These are phyloP conservation scores for Glycine tomentella DNA, from an alignment of 306 rosid genomes.

Conservation along the genomic window DNA sequence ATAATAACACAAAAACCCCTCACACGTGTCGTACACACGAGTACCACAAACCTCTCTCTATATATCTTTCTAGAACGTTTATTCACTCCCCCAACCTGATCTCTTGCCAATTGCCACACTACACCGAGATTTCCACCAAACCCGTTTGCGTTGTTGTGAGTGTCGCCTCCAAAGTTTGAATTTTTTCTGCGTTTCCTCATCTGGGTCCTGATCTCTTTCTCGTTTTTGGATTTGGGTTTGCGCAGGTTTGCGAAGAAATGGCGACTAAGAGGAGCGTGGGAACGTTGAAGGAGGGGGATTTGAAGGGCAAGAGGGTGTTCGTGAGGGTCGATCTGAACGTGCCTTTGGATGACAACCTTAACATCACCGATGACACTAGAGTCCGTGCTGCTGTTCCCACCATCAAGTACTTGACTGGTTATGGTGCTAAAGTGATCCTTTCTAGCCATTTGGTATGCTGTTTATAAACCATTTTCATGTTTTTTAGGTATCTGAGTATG, in stretches of 20 bases:
- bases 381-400: slow-evolving; percentile 92
- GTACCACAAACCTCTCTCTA: slow-evolving; percentile 4
- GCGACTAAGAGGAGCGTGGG: slow-evolving; percentile 92
- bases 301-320: slow-evolving; percentile 93
- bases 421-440: slow-evolving; percentile 86
- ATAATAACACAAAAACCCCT: neutral
- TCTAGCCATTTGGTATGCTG: slow-evolving; percentile 72
- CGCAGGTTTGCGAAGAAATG: slow-evolving; percentile 53
- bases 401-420: slow-evolving; percentile 69
- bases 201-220: slow-evolving; percentile 18
- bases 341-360: slow-evolving; percentile 82
- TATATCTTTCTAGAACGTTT: slow-evolving; percentile 46
- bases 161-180: neutral
- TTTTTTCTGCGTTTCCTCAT: neutral
- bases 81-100: neutral
- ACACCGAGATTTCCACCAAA: neutral
- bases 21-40: slow-evolving; percentile 42
- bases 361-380: slow-evolving; percentile 93
- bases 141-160: slow-evolving; percentile 39
- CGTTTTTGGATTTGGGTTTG: neutral
- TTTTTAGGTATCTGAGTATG: neutral
- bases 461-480: neutral
- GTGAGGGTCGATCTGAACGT: slow-evolving; percentile 95
- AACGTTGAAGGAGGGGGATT: slow-evolving; percentile 80
- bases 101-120: neutral